Evolutionary conservation across 1,284 basidiomycete genomes (phyloP).

Genomic region (Papiliotrema flavescens): DNA sequence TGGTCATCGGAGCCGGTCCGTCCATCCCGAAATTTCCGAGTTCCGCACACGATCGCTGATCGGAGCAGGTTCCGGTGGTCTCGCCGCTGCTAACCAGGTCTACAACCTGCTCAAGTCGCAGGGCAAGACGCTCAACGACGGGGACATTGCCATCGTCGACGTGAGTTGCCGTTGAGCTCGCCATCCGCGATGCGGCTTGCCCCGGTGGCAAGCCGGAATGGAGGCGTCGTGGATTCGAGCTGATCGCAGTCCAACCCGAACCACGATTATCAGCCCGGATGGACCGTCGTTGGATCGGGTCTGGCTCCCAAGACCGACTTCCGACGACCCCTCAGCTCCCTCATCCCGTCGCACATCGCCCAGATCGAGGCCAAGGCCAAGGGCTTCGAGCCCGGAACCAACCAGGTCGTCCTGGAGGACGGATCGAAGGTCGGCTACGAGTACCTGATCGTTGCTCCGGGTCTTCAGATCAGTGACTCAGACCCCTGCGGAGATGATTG

Average conservation of each 20-base stretch:
- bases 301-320: slow-evolving; percentile 65
- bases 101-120: slow-evolving; percentile 69
- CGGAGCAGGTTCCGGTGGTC: slow-evolving; percentile 65
- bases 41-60: background rate
- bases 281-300: slow-evolving; percentile 90
- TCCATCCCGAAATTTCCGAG: slow-evolving; percentile 2
- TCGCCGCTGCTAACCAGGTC: slow-evolving; percentile 77
- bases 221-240: background rate
- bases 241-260: slow-evolving; percentile 22
- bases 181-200: background rate
- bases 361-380: slow-evolving; percentile 72
- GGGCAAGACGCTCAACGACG: slow-evolving; percentile 63
- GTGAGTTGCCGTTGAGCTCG: slow-evolving; percentile 19
- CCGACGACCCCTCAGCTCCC: slow-evolving; percentile 61
- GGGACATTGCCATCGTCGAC: slow-evolving; percentile 82
- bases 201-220: too few relatives aligned
- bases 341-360: slow-evolving; percentile 70
- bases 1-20: slow-evolving; percentile 51
- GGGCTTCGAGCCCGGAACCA: slow-evolving; percentile 69
- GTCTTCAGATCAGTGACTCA: slow-evolving; percentile 66
- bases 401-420: slow-evolving; percentile 65
- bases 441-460: slow-evolving; percentile 80
- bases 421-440: slow-evolving; percentile 80
- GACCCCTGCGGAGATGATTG: background rate
- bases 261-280: slow-evolving; percentile 64